Conservation (phyloP, 176 grass and related monocot genomes). For the Oryza coarctata region DNA sequence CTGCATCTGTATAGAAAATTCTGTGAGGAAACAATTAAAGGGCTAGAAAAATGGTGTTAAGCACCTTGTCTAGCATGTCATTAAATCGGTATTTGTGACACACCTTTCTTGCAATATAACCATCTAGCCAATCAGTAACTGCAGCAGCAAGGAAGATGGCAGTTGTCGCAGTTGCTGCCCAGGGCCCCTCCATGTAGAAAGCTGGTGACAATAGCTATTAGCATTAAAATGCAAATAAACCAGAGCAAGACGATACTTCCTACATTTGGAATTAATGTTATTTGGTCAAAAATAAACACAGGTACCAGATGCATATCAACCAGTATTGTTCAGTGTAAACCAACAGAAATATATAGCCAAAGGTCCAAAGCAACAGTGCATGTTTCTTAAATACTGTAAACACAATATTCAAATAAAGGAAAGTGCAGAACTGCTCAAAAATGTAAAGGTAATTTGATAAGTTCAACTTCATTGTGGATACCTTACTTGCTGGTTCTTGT, state of each 20-base stretch:
- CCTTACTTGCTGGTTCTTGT: neutral
- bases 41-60: neutral
- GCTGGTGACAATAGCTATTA: constrained; percentile 47
- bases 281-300: constrained; percentile 4
- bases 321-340: neutral
- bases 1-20: constrained; percentile 63
- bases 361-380: constrained; percentile 3
- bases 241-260: neutral
- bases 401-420: neutral
- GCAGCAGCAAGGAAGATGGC: constrained; percentile 91
- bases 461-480: constrained; percentile 3
- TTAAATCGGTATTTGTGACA: constrained; percentile 28
- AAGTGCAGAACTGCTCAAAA: neutral
- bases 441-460: neutral
- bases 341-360: neutral
- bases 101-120: constrained; percentile 97
- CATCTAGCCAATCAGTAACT: constrained; percentile 96
- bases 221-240: neutral
- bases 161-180: constrained; percentile 85
- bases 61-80: constrained; percentile 20
- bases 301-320: neutral
- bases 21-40: constrained; percentile 22
- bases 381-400: neutral
- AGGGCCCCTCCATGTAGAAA: constrained; percentile 79
- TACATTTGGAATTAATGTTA: constrained; percentile 7